A percentile compares a stretch with the other conserved stretches of the same genome.
Evolutionary conservation across 2,329 filamentous ascomycete species (phyloP).

Genomic region (Fusarium nelsonii): DNA sequence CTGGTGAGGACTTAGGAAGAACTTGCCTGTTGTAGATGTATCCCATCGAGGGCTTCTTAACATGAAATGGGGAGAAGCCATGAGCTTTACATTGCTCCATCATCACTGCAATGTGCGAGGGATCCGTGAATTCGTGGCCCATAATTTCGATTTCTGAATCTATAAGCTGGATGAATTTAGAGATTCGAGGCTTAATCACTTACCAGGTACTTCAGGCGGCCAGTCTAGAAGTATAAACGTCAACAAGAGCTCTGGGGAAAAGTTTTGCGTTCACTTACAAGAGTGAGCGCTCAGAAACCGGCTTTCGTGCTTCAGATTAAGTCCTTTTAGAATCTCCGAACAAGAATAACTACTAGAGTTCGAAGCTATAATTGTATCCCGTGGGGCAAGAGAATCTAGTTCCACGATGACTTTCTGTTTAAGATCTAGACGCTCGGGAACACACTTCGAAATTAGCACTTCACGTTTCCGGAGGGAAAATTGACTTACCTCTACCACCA

Average conservation of each 20-base stretch:
- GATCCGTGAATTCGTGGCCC: slow-evolving; percentile 48
- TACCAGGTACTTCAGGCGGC: slow-evolving; percentile 51
- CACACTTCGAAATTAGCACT: slow-evolving; percentile 51
- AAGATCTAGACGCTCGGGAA: slow-evolving; percentile 58
- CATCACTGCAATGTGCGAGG: slow-evolving; percentile 40
- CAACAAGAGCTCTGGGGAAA: not conserved
- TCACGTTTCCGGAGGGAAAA: accelerated
- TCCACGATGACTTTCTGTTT: slow-evolving; percentile 56
- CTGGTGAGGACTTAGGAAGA: not conserved
- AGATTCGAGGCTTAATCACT: accelerated
- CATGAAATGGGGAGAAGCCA: slow-evolving; percentile 50
- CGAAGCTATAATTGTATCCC: slow-evolving; percentile 57
- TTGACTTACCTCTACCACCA: slow-evolving; percentile 46
- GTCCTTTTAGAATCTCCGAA: slow-evolving; percentile 55
- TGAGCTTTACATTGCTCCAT: slow-evolving; percentile 47
- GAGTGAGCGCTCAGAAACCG: slow-evolving; percentile 60
- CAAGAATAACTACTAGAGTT: slow-evolving; percentile 63
- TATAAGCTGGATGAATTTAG: not conserved
- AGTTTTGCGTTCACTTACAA: slow-evolving; percentile 48
- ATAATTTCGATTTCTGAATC: slow-evolving; percentile 49
- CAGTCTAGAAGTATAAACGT: slow-evolving; percentile 41
- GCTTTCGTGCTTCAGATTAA: slow-evolving; percentile 51
- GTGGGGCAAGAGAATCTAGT: slow-evolving; percentile 54
- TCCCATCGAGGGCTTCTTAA: slow-evolving; percentile 49
- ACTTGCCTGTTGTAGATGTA: slow-evolving; percentile 51